Base-by-base conservation (phyloP, 2,329 filamentous ascomycete species). In the Raffaelea albimanens region DNA sequence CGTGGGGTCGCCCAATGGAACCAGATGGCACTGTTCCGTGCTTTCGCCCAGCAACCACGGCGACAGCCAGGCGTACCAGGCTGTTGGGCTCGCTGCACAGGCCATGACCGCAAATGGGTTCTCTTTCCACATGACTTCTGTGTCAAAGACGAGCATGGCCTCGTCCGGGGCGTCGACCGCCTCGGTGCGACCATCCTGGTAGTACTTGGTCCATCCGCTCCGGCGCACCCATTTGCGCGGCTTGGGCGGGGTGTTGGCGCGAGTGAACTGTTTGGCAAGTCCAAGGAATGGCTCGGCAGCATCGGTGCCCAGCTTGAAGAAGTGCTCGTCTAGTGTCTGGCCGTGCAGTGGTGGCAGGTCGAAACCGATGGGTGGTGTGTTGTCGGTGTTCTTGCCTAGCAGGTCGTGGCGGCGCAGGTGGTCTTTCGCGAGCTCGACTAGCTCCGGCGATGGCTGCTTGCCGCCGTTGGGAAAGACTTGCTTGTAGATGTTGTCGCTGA, bases 41-140 rank as follows among this genome's bases (percentile, higher is more conserved):
- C 87, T 83, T 68, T 97, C 87, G 25, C 82, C 86, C 18, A 98
- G 67, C 33, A 98, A 69, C 91, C 91, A 98, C 0, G 93, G 93
- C 13, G 93, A 98, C 46, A 98, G 66, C 93, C 93, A 98, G 1
- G 84, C 87, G 67, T 98, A 98, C 94, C 94, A 98, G 25, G 89
- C 83, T 3, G 82, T 90, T 1, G 87, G 83, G 56, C 89, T 89
- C 18, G 83, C 86, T 14, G 94, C 93, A 61, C 91, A 97, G 20
- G 94, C 93, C 88, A 98, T 97, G 49, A 95, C 88, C 1, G 94
- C 89, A 63, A 88, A 98, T 0, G 85, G 83, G 55, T 83, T 91
- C 60, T 93, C 81, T 62, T 94, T 95, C 78, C 84, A 98, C 83
- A 98, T 83, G 42, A 96, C 90, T 65, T 98, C 93, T 1, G 90